Conservation (phyloP, 176 grass and related monocot species). For the Stipa capillata region DNA sequence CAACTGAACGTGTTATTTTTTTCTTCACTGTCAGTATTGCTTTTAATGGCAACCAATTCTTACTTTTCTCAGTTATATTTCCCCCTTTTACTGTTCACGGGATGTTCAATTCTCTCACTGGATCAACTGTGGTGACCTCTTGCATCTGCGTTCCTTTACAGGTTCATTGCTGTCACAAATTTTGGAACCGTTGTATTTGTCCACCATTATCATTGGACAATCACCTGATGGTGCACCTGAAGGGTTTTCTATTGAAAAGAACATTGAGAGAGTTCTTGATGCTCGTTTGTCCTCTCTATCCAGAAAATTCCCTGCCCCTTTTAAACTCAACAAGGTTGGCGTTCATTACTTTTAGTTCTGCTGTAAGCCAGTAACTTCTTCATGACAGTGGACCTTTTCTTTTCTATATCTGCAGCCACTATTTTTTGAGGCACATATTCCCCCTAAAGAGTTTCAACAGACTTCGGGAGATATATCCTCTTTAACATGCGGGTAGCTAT, state of each 20-base stretch:
- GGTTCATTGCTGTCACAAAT: constrained; percentile 60
- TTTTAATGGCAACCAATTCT: neutral
- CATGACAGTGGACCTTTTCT: neutral
- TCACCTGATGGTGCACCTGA: constrained; percentile 23
- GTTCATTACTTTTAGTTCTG: neutral
- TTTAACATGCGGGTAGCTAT: constrained; percentile 78
- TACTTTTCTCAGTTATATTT: neutral
- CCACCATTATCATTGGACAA: constrained; percentile 45
- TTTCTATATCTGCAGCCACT: constrained; percentile 26
- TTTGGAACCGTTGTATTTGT: constrained; percentile 65
- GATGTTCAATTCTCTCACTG: neutral
- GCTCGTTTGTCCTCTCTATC: constrained; percentile 21
- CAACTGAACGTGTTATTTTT: no score
- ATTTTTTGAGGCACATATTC: constrained; percentile 44
- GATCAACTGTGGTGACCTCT: neutral
- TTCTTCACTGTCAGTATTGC: no score
- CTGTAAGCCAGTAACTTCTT: neutral
- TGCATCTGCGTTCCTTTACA: neutral
- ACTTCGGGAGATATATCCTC: constrained; percentile 14
- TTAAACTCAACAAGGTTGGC: constrained; percentile 35
- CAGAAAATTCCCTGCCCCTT: constrained; percentile 21
- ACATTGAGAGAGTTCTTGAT: constrained; percentile 33
- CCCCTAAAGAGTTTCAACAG: constrained; percentile 55
- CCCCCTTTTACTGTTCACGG: neutral
- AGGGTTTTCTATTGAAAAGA: constrained; percentile 34